phyloP scores from a whole-genome alignment of 345 rosid species.

The Xanthoceras sorbifolium region DNA sequence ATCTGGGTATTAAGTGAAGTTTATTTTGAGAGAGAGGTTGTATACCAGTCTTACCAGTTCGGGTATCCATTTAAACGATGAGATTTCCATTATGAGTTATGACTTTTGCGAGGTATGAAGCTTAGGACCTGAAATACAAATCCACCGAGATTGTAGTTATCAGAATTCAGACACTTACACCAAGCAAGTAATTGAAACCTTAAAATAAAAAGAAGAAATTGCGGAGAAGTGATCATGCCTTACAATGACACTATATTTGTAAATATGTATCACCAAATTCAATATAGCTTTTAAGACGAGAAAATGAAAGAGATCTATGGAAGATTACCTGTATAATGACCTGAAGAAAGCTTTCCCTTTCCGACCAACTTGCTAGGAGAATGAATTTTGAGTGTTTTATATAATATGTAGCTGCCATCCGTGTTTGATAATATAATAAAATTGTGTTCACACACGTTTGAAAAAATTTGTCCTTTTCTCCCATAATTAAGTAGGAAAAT shows the following conservation, averaged over 20 bases:
- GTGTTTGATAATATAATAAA: neutral
- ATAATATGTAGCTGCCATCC: neutral
- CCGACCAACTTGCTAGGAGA: neutral
- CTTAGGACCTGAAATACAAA: neutral
- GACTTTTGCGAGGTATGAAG: neutral
- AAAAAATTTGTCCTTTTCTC: neutral
- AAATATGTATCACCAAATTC: neutral
- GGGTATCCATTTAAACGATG: conserved; percentile 8
- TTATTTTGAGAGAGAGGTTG: neutral
- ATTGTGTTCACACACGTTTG: conserved; percentile 4
- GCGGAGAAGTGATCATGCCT: neutral
- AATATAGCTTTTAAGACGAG: neutral
- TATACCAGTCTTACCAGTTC: neutral
- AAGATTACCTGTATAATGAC: neutral
- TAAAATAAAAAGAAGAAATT: neutral
- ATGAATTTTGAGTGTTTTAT: neutral
- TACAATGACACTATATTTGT: neutral
- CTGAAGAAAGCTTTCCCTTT: neutral
- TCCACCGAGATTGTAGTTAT: neutral
- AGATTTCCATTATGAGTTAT: conserved; percentile 3
- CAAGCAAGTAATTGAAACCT: neutral
- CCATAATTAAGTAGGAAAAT: no score
- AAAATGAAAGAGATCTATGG: neutral
- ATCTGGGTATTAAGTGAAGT: neutral
- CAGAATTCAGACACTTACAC: no score